Conservation (phyloP, 139 green algal genomes). For the Auxenochlorella pyrenoidosa region DNA sequence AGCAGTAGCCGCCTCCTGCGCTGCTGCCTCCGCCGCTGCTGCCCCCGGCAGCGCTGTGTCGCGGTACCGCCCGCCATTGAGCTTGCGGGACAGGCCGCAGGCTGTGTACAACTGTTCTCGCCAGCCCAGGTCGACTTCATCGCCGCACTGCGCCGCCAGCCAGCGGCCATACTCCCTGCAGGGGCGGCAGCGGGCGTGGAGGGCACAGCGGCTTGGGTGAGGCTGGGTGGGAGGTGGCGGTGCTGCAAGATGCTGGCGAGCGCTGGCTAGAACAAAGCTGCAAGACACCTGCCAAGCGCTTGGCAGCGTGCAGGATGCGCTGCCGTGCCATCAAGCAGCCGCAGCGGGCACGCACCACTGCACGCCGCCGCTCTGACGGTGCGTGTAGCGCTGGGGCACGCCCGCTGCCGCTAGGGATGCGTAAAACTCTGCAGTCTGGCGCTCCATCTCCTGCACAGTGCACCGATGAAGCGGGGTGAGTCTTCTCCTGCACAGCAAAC, state of each 20-base stretch:
- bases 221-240: too few species aligned
- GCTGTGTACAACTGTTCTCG: conserved; percentile 49
- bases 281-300: too few species aligned
- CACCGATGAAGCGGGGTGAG: too few species aligned
- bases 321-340: too few species aligned
- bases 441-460: conserved; percentile 44
- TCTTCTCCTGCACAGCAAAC: too few species aligned
- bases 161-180: conserved; percentile 49
- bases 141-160: conserved; percentile 38
- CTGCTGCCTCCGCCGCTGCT: not conserved
- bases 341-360: conserved; percentile 40
- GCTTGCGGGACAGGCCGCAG: conserved; percentile 7
- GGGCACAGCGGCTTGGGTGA: too few species aligned
- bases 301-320: too few species aligned
- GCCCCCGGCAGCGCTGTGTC: not conserved
- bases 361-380: conserved; percentile 45
- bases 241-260: too few species aligned
- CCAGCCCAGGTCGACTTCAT: conserved; percentile 34
- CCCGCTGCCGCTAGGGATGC: conserved; percentile 6
- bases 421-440: conserved; percentile 5
- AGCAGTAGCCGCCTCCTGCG: not conserved
- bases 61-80: not conserved
- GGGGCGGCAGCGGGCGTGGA: too few species aligned
- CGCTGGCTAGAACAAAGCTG: too few species aligned
- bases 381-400: conserved; percentile 47